Evolutionary conservation across 139 green algal species (phyloP).

Genomic region (Chlamydomonas sp.): DNA sequence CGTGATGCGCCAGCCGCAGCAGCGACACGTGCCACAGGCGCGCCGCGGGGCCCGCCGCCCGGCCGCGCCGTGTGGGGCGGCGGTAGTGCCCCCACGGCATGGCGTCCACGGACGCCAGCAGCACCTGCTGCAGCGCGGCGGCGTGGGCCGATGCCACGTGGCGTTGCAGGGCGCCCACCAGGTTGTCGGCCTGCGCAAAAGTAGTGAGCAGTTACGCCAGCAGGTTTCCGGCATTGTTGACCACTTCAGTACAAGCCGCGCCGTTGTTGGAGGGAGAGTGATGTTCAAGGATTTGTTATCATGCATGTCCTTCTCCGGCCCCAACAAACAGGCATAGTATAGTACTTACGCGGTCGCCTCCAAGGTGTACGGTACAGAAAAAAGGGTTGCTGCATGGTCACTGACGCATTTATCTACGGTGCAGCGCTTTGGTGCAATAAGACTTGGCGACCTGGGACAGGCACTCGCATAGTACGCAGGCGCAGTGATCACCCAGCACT

Average conservation of each 20-base stretch:
- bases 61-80: background rate
- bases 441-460: background rate
- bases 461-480: background rate
- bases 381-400: background rate
- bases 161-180: slow-evolving; percentile 1
- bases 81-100: slow-evolving; percentile 18
- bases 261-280: background rate
- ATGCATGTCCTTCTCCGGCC: background rate
- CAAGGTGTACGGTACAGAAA: background rate
- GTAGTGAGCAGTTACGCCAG: background rate
- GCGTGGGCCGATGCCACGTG: slow-evolving; percentile 19
- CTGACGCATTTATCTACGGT: background rate
- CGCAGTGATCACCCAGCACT: background rate
- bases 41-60: slow-evolving; percentile 1
- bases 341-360: background rate
- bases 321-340: background rate
- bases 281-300: background rate
- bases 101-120: slow-evolving; percentile 21
- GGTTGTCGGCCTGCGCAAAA: slow-evolving; percentile 12
- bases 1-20: background rate
- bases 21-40: slow-evolving; percentile 19
- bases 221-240: no score
- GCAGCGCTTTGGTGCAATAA: background rate
- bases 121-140: background rate
- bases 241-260: background rate